Evolutionary conservation across 202 grass and related monocot genomes (phyloP), one percentile per base, ranked within the genome.

Genomic region (Digitaria exilis): DNA sequence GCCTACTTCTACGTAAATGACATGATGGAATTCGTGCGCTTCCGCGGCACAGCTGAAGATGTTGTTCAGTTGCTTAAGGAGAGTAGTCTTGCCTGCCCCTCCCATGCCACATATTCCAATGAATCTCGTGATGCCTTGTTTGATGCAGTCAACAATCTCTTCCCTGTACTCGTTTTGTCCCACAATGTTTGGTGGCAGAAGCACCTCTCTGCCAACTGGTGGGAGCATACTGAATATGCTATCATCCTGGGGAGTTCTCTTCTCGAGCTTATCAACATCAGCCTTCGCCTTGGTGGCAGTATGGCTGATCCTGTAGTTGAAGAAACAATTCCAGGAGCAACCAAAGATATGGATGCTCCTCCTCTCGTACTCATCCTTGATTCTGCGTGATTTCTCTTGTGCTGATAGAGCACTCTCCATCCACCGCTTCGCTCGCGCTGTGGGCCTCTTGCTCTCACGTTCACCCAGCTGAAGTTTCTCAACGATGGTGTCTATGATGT

Each of bases 51-150:
- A 25, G 35, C 35, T 43, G 37, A 68, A 68, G 19, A 68, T 43
- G 65, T 68, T 68, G 65, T 68, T 68, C 4, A 68, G 6, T 39
- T 68, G 65, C 21, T 68, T 68, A 13, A 76, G 73, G 7, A 76
- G 73, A 60, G 73, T 76, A 42, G 73, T 76, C 26, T 76, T 76
- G 12, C 63, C 63, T 1, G 52, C 4, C 32, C 73, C 52, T 59
- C 52, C 73, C 52, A 59, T 58, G 73, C 73, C 73, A 58, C 73
- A 76, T 57, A 76, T 58, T 6, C 34, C 73, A 76, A 76, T 76
- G 51, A 76, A 26, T 32, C 12, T 59, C 2, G 6, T 26, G 51
- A 7, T 59, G 31, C 73, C 73, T 59, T 76, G 34, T 42, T 42
- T 26, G 2, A 76, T 59, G 52, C 4, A 76, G 39, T 2, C 21